These are phyloP conservation scores for Penicillium odoratum DNA, from an alignment of 495 filamentous ascomycete genomes.

Conservation along the genomic window DNA sequence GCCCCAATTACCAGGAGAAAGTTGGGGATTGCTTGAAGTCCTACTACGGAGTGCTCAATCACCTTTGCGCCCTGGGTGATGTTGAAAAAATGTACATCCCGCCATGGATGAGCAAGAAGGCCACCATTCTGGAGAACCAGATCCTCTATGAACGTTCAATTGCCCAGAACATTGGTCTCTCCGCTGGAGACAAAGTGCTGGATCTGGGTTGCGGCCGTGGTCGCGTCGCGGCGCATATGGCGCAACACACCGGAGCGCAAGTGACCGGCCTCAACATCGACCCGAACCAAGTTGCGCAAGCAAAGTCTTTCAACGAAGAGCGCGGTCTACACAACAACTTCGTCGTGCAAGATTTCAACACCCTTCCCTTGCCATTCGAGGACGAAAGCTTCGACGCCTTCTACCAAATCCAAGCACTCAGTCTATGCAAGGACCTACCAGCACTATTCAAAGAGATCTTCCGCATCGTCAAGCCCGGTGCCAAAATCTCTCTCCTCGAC, in stretches of 20 bases:
- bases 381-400: conserved; percentile 60
- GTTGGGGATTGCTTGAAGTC: conserved; percentile 60
- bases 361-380: conserved; percentile 56
- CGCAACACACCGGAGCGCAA: conserved; percentile 51
- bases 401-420: conserved; percentile 65
- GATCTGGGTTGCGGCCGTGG: conserved; percentile 63
- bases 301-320: conserved; percentile 49
- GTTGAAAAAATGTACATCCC: conserved; percentile 72
- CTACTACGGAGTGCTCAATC: conserved; percentile 65
- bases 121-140: conserved; percentile 52
- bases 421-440: conserved; percentile 56
- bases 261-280: conserved; percentile 65
- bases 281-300: conserved; percentile 60
- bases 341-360: conserved; percentile 58
- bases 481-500: conserved; percentile 57
- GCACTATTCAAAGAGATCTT: conserved; percentile 55
- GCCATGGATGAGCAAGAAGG: conserved; percentile 59
- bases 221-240: conserved; percentile 63
- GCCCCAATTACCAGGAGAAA: conserved; percentile 56
- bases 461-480: conserved; percentile 58
- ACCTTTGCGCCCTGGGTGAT: conserved; percentile 64
- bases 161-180: conserved; percentile 52
- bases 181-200: conserved; percentile 51
- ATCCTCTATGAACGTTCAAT: conserved; percentile 62
- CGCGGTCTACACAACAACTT: conserved; percentile 54